Percentiles rank a stretch among this genome's conserved stretches.
phyloP scores from a whole-genome alignment of 129 eudicot genomes.

The Helianthus annuus region HanXRQr2.0-SUNRISE NC_035435.2:79821740-79822239 shows the following conservation, averaged over 20 bases:
- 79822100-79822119: constrained; percentile 87
- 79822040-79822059: background rate
- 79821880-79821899: constrained; percentile 86
- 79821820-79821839: constrained; percentile 54
- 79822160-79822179: constrained; percentile 73
- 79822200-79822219: constrained; percentile 78
- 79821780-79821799: too few species aligned
- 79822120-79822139: constrained; percentile 42
- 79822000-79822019: background rate
- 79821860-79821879: constrained; percentile 61
- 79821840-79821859: constrained; percentile 53
- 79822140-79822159: constrained; percentile 65
- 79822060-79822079: constrained; percentile 74
- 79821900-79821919: constrained; percentile 79
- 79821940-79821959: constrained; percentile 82
- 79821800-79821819: background rate
- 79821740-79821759: too few species aligned
- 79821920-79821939: constrained; percentile 87
- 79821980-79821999: background rate
- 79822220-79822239: constrained; percentile 79
- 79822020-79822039: background rate
- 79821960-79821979: constrained; percentile 44
- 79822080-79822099: constrained; percentile 83
- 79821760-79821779: too few species aligned
- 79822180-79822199: constrained; percentile 78